Evolutionary conservation across 495 filamentous ascomycete genomes (phyloP), one percentile per base, ranked within the genome.

Genomic region (Diplogelasinospora grovesii): DNA sequence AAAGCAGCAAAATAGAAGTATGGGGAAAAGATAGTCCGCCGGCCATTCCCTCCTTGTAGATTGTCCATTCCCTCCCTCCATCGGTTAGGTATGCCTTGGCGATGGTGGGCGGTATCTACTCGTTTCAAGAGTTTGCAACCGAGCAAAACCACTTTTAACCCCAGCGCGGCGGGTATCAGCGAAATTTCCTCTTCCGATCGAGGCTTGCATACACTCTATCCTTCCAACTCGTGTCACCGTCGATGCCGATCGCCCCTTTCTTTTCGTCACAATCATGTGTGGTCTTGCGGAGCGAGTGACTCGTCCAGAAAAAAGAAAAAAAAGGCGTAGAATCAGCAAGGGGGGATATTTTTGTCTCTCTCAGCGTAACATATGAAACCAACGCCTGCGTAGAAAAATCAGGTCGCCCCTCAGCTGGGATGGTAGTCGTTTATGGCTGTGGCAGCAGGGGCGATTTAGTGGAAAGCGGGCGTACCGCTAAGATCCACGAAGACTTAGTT

Each of bases 281-380:
- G 32, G 39, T 44, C 46, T 35, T 43, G 37, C 32, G 32, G 49
- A 52, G 57, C 36, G 34, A 49, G 47, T 48, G 56, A 14, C 14
- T 50, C 57, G 40, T 53, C 43, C 45, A 43, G n/a, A n/a, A n/a
- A n/a, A n/a, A 54, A 42, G 49, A 56, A 50, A 43, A 54, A 45
- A 43, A 38, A 51, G 36, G 44, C 24, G 35, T 23, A 39, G 33
- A 48, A 30, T 44, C 39, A 49, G 30, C 50, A 58, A 43, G 43
- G 59, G 57, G 59, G 57, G 57, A 61, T 64, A 59, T 59, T 56
- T 52, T 58, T n/a, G n/a, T n/a, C 46, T 57, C 49, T 59, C 42
- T 57, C 56, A 54, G 52, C 47, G 49, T 51, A 57, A 51, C 36
- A 56, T 49, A 39, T 46, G 51, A 45, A 52, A 61, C 53, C 57